Conservation (phyloP, 1,284 basidiomycete genomes). For the Anthracocystis setariae region DNA sequence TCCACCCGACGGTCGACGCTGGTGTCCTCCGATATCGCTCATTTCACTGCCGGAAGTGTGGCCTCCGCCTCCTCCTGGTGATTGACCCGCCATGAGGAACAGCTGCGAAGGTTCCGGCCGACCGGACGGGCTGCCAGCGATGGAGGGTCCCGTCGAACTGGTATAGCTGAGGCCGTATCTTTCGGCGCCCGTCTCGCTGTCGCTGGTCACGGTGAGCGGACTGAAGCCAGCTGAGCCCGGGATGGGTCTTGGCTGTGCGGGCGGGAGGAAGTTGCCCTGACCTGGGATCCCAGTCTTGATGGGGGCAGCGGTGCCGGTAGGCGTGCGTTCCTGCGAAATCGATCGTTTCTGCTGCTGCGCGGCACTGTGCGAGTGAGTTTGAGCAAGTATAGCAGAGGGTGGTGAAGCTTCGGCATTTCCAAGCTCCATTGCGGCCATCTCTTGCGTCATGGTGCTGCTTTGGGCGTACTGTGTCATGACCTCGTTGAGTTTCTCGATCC, state of each 20-base stretch:
- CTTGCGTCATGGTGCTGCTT: conserved; percentile 55
- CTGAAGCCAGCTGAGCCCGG: conserved; percentile 47
- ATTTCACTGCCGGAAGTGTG: conserved; percentile 47
- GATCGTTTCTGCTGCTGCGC: conserved; percentile 21
- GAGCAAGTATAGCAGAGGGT: conserved; percentile 33
- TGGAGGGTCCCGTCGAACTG: conserved; percentile 50
- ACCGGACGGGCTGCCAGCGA: conserved; percentile 49
- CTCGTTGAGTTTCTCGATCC: conserved; percentile 85
- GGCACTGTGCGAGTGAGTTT: conserved; percentile 4
- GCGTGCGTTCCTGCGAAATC: conserved; percentile 34
- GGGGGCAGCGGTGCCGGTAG: conserved; percentile 16
- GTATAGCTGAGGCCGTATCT: conserved; percentile 58
- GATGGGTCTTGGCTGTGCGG: conserved; percentile 55
- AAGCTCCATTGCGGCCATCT: conserved; percentile 52
- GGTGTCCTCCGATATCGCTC: conserved; percentile 40
- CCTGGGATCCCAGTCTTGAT: conserved; percentile 57
- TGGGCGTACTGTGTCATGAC: conserved; percentile 73
- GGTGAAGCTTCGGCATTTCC: conserved; percentile 29
- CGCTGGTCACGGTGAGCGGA: conserved; percentile 51
- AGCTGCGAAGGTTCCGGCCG: conserved; percentile 22
- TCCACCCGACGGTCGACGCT: conserved; percentile 36
- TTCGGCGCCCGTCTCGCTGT: conserved; percentile 55
- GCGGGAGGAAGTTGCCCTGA: conserved; percentile 33
- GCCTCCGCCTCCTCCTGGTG: conserved; percentile 31
- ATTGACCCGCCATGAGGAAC: conserved; percentile 39